Percentiles rank a stretch among this genome's conserved stretches.
Evolutionary conservation across 2,329 filamentous ascomycete genomes (phyloP).

Genomic region (Talaromyces sp.): DNA sequence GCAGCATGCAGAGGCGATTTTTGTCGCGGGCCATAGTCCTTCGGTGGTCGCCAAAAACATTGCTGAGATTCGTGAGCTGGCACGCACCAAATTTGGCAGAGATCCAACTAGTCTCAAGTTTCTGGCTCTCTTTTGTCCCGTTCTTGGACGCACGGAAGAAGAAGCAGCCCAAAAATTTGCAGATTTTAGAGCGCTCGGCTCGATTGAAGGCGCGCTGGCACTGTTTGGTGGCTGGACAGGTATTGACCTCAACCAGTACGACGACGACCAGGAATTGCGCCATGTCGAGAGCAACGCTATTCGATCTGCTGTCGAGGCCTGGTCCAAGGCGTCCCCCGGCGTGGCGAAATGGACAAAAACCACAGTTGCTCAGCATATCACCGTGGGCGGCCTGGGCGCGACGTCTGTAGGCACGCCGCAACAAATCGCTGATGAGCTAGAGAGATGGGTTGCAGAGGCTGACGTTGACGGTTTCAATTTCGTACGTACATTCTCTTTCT

Average conservation of each 20-base stretch:
- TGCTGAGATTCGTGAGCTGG: conserved; percentile 55
- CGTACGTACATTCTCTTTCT: conserved; percentile 38
- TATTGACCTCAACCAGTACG: conserved; percentile 56
- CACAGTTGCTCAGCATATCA: conserved; percentile 62
- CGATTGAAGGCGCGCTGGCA: conserved; percentile 60
- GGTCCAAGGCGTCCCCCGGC: conserved; percentile 51
- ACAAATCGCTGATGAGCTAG: conserved; percentile 61
- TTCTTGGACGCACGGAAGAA: conserved; percentile 60
- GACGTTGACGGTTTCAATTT: conserved; percentile 73
- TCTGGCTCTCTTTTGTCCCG: conserved; percentile 58
- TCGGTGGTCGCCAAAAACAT: conserved; percentile 57
- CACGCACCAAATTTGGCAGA: conserved; percentile 48
- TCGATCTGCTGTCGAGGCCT: conserved; percentile 45
- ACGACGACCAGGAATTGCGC: conserved; percentile 58
- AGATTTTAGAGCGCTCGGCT: conserved; percentile 57
- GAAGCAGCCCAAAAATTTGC: conserved; percentile 60
- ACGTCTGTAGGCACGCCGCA: conserved; percentile 58
- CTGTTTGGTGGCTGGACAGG: conserved; percentile 72
- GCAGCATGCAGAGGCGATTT: conserved; percentile 66
- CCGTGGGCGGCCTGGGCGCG: conserved; percentile 61
- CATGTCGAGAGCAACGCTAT: conserved; percentile 59
- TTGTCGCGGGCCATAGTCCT: conserved; percentile 61
- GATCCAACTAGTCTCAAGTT: conserved; percentile 61
- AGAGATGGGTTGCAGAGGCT: conserved; percentile 61
- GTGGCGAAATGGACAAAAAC: conserved; percentile 67